Base-by-base conservation (phyloP, 2,329 filamentous ascomycete species). In the Teratosphaeria viscida region DNA sequence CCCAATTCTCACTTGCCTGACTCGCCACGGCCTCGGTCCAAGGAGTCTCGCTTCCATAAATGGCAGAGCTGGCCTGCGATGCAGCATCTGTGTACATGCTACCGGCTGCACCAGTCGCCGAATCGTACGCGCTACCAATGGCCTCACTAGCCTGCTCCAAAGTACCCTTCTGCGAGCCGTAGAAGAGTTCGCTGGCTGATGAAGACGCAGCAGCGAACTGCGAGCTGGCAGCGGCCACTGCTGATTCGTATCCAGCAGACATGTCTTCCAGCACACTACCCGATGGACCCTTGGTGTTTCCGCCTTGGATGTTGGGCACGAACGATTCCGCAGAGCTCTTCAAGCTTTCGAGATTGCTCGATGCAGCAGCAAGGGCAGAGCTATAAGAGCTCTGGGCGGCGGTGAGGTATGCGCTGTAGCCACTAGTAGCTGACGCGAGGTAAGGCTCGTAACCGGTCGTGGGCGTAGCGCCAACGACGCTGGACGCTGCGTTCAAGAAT, bases 401-500 rank as follows among this genome's bases (percentile, higher is more conserved):
- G 11, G 80, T 79, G 7, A 94, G 66, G 68, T 92, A 90, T 56
- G 85, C 86, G 5, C 85, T 84, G 71, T 92, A 92, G 72, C 67
- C 68, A 16, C 43, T 49, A 49, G 55, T 52, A 19, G 52, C 27
- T 54, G 52, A 32, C 16, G 52, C 52, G 19, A 35, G 26, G 32
- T 54, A 54, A 35, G 27, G 27, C 32, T n/a, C 26, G 32, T 35
- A 29, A 19, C 37, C 35, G 52, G 67, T 58, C 83, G 86, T 32
- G 82, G 85, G 73, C 90, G 92, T 75, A 6, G 84, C 84, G 59
- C 83, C 86, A 49, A 90, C 77, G 23, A 85, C 88, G 39, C 82
- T 84, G 10, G 87, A 90, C 7, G 88, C 89, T 4, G 86, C 85
- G 12, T 80, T 79, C 2, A 94, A 64, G 68, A 94, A 92, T 56